Percentiles rank a stretch among this genome's conserved stretches.
phyloP scores from a whole-genome alignment of 1,284 basidiomycete species.

The Sanguinoderma infundibulare region DNA sequence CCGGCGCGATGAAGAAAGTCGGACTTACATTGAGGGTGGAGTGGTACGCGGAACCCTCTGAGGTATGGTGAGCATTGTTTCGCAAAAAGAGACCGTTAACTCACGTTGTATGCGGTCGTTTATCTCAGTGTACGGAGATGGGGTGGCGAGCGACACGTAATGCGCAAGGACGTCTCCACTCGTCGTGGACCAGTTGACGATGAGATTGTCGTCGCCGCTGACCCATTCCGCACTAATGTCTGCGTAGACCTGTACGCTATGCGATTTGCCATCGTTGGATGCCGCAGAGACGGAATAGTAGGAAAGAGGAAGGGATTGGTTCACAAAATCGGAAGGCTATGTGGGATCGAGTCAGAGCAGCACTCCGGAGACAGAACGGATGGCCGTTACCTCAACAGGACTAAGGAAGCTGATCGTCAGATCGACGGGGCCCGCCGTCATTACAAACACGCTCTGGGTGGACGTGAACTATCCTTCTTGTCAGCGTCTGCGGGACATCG shows the following conservation, averaged over 20 bases:
- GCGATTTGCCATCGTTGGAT: conserved; percentile 56
- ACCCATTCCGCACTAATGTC: conserved; percentile 73
- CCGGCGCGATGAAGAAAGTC: too few relatives aligned
- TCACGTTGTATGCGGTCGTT: conserved; percentile 64
- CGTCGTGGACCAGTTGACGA: conserved; percentile 57
- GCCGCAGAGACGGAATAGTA: conserved; percentile 61
- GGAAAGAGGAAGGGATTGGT: conserved; percentile 64
- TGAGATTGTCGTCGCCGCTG: conserved; percentile 55
- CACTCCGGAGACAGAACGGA: not conserved
- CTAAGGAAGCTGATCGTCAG: conserved; percentile 64
- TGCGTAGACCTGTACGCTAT: conserved; percentile 63
- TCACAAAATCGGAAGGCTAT: conserved; percentile 59
- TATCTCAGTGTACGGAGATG: conserved; percentile 52
- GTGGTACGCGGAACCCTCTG: conserved; percentile 71
- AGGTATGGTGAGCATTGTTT: not conserved
- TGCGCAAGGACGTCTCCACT: conserved; percentile 53
- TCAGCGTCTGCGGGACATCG: not conserved
- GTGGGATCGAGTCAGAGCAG: conserved; percentile 16
- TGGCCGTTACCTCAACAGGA: conserved; percentile 58
- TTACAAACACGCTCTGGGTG: conserved; percentile 62
- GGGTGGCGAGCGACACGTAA: conserved; percentile 56
- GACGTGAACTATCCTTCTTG: conserved; percentile 53
- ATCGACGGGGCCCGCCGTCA: conserved; percentile 63
- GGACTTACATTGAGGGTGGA: conserved; percentile 50
- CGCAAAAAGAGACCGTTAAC: conserved; percentile 20